These are phyloP conservation scores for Vicia faba DNA, from an alignment of 306 rosid species.

Conservation along the genomic window DNA sequence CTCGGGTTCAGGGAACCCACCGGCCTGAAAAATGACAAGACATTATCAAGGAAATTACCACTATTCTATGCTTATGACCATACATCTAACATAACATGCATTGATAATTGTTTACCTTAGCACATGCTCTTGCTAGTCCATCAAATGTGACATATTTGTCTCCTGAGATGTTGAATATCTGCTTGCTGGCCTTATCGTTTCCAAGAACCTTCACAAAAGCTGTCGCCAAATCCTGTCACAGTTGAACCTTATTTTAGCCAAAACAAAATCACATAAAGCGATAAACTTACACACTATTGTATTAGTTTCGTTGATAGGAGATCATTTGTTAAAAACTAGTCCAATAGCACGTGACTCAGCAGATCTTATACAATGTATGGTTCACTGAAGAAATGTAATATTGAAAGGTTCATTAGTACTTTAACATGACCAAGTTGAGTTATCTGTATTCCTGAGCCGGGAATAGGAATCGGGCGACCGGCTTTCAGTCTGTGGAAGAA, in stretches of 20 bases:
- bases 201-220: constrained; percentile 85
- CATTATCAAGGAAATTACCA: constrained; percentile 16
- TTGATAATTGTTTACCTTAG: constrained; percentile 57
- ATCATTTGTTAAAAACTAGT: background rate
- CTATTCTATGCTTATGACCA: background rate
- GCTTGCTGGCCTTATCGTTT: constrained; percentile 80
- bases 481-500: constrained; percentile 97
- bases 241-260: constrained; percentile 33
- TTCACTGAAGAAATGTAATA: constrained; percentile 1
- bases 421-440: constrained; percentile 97
- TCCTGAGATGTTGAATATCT: constrained; percentile 94
- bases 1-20: constrained; percentile 96
- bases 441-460: constrained; percentile 80
- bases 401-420: constrained; percentile 40
- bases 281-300: background rate
- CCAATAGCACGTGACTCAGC: too few relatives aligned
- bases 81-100: background rate
- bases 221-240: constrained; percentile 79
- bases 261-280: constrained; percentile 2
- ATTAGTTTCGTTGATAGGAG: background rate
- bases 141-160: constrained; percentile 90
- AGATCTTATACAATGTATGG: background rate
- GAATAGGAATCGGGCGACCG: constrained; percentile 96
- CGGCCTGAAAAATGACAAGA: constrained; percentile 59
- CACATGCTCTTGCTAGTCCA: constrained; percentile 95